Evolutionary conservation across 345 rosid genomes (phyloP).

Genomic region (Passiflora organensis): DNA sequence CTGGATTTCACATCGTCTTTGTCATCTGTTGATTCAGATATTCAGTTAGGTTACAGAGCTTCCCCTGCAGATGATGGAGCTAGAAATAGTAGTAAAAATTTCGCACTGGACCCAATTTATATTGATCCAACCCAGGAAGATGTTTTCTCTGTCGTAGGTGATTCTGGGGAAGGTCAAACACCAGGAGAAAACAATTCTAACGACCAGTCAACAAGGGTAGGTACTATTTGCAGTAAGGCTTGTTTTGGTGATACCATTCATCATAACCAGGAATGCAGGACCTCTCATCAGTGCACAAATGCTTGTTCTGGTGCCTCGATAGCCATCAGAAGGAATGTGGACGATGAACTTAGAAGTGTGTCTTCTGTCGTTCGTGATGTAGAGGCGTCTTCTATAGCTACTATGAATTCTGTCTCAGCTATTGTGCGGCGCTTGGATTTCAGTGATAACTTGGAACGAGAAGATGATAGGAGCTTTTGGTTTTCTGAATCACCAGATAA

Average conservation of each 20-base stretch:
- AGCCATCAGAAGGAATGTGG: neutral
- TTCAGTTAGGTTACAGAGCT: conserved; percentile 5
- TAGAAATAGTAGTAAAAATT: conserved; percentile 3
- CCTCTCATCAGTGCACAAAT: neutral
- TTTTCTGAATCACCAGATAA: conserved; percentile 6
- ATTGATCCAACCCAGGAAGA: conserved; percentile 3
- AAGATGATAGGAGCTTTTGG: conserved; percentile 2
- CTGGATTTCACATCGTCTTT: conserved; percentile 4
- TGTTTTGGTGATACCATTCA: neutral
- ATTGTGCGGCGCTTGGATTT: conserved; percentile 11
- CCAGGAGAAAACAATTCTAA: neutral
- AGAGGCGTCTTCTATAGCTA: conserved; percentile 15
- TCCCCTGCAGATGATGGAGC: conserved; percentile 1
- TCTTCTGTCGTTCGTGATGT: conserved; percentile 6
- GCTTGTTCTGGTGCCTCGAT: conserved; percentile 13
- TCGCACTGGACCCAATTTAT: neutral
- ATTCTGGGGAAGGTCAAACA: conserved; percentile 5
- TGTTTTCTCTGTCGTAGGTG: conserved; percentile 11
- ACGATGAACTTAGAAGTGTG: conserved; percentile 9
- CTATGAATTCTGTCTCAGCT: conserved; percentile 7
- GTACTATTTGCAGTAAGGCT: neutral
- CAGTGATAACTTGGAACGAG: conserved; percentile 10
- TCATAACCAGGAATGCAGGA: conserved; percentile 8
- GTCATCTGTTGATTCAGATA: conserved; percentile 8
- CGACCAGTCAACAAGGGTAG: conserved; percentile 4